Conservation (phyloP, 176 grass and related monocot species). For the Carex cristatella region DNA sequence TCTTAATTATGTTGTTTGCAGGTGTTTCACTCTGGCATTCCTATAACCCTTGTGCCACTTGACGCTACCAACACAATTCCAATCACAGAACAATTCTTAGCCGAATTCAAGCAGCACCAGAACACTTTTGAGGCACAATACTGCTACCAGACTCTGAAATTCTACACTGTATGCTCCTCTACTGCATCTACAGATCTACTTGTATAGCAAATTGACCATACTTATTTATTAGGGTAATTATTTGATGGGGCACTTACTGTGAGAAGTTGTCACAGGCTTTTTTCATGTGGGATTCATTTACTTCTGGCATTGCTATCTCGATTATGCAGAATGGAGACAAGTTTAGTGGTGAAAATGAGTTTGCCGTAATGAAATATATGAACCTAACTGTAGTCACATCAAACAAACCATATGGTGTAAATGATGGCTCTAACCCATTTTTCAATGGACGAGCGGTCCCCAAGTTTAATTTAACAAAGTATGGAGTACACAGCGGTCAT, state of each 20-base stretch:
- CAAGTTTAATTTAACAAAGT: constrained; percentile 40
- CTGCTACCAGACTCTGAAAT: constrained; percentile 50
- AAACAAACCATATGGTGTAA: constrained; percentile 48
- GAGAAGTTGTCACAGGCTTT: constrained; percentile 29
- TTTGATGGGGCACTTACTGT: too few species aligned
- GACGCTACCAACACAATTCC: constrained; percentile 74
- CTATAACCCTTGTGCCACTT: constrained; percentile 63
- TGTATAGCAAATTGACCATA: not conserved
- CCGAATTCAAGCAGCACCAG: constrained; percentile 35
- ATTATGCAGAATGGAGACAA: constrained; percentile 46
- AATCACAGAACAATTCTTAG: constrained; percentile 45
- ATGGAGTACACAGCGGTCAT: constrained; percentile 70
- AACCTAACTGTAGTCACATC: constrained; percentile 72
- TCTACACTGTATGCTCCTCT: constrained; percentile 34
- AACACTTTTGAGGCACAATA: constrained; percentile 61
- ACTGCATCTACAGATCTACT: not conserved
- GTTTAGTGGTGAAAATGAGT: constrained; percentile 41
- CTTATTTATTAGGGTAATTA: too few species aligned
- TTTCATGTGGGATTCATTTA: constrained; percentile 85
- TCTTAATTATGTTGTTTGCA: not conserved
- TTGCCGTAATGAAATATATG: constrained; percentile 56
- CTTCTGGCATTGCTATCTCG: constrained; percentile 52
- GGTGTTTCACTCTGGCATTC: constrained; percentile 68
- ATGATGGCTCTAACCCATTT: constrained; percentile 67
- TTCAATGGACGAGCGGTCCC: constrained; percentile 41